These are phyloP conservation scores for Tolypocladium cylindrosporum DNA, from an alignment of 2,329 filamentous ascomycete species.

Conservation along the genomic window DNA sequence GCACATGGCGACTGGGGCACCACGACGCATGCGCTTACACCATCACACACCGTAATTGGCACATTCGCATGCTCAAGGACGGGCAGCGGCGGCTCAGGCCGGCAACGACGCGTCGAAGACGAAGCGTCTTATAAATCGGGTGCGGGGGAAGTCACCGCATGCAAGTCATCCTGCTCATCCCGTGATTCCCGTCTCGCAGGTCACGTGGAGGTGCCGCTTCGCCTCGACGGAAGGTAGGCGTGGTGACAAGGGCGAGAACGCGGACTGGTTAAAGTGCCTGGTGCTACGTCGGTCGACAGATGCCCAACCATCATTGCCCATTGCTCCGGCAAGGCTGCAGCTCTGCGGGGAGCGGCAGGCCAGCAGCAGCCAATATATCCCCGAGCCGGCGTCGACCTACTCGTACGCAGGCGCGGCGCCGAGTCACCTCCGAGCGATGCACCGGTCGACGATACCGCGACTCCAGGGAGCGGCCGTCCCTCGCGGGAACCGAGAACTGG, in stretches of 20 bases:
- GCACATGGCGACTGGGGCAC: background rate
- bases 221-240: background rate
- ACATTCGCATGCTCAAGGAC: background rate
- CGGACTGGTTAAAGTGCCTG: too few species aligned
- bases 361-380: too few species aligned
- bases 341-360: too few species aligned
- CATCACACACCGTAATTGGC: background rate
- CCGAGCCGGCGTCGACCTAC: background rate
- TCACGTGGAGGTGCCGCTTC: background rate
- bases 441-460: too few species aligned
- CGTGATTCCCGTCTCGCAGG: background rate
- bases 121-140: background rate
- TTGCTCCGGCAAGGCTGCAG: too few species aligned
- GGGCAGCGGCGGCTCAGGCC: background rate
- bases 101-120: background rate
- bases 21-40: background rate
- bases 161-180: background rate
- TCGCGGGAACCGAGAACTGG: too few species aligned
- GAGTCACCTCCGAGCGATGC: background rate
- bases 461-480: too few species aligned
- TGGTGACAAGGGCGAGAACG: background rate
- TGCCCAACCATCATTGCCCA: too few species aligned
- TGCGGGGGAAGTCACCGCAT: background rate
- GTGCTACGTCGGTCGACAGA: too few species aligned
- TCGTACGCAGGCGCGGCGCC: background rate